These are phyloP conservation scores for Articulospora tetracladia DNA, from an alignment of 495 filamentous ascomycete species.

Conservation along the genomic window DNA sequence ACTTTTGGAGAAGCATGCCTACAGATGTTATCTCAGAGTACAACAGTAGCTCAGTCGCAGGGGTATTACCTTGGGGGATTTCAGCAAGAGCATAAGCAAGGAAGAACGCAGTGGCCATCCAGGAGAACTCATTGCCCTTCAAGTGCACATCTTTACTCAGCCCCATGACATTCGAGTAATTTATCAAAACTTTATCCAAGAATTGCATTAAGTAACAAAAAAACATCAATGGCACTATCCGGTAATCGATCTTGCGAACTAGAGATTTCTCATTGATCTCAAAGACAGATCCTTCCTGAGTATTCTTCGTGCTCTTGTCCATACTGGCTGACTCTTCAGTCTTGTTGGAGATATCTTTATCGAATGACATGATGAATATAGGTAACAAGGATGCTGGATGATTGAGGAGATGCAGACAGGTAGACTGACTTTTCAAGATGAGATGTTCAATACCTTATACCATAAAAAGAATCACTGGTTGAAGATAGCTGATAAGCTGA, in stretches of 20 bases:
- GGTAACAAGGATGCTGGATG: neutral
- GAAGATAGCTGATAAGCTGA: neutral
- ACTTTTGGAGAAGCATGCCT: slow-evolving; percentile 45
- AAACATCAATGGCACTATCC: slow-evolving; percentile 58
- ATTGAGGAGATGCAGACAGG: neutral
- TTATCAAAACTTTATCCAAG: slow-evolving; percentile 60
- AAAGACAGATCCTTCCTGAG: neutral
- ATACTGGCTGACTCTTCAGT: neutral
- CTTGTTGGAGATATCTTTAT: neutral
- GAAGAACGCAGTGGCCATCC: slow-evolving; percentile 55
- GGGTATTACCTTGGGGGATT: neutral
- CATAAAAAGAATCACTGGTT: neutral
- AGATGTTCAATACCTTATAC: neutral
- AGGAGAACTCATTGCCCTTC: slow-evolving; percentile 36
- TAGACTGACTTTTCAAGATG: no score
- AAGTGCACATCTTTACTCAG: slow-evolving; percentile 44
- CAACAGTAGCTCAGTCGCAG: neutral
- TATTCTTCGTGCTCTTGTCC: neutral
- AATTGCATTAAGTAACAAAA: slow-evolving; percentile 61
- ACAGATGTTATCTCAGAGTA: neutral
- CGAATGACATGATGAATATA: neutral
- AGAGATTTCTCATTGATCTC: slow-evolving; percentile 22
- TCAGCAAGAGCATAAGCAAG: slow-evolving; percentile 50
- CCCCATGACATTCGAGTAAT: slow-evolving; percentile 62
- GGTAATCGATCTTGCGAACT: slow-evolving; percentile 47